A percentile compares a stretch with the other conserved stretches of the same genome.
These are phyloP conservation scores for Jasminum sambac DNA, from an alignment of 257 asterid species.

Conservation along the genomic window DNA sequence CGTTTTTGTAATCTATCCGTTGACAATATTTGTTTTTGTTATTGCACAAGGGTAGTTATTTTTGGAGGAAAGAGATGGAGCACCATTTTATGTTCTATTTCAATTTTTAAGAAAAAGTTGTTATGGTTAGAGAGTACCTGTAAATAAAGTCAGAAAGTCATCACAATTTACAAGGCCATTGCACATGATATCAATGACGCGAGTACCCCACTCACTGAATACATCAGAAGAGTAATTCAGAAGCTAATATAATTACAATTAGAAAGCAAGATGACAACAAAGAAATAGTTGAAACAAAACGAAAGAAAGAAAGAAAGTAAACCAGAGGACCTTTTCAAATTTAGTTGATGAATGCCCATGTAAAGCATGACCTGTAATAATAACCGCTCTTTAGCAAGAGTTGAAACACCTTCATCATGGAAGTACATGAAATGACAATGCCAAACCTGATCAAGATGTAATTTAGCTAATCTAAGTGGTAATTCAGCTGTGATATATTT, in stretches of 20 bases:
- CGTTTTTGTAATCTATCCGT: neutral
- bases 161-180: constrained; percentile 68
- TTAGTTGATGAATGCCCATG: constrained; percentile 85
- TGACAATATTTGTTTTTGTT: neutral
- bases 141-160: constrained; percentile 65
- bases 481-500: constrained; percentile 70
- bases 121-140: constrained; percentile 56
- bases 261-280: constrained; percentile 7
- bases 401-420: constrained; percentile 5
- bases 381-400: constrained; percentile 20
- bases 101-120: neutral
- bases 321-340: constrained; percentile 70
- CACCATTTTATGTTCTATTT: neutral
- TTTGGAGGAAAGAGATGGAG: neutral
- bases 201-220: constrained; percentile 61
- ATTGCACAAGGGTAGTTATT: neutral
- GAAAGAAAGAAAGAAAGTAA: constrained; percentile 40
- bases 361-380: constrained; percentile 61
- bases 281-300: neutral
- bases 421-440: constrained; percentile 13
- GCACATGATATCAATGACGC: constrained; percentile 80
- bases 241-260: constrained; percentile 2
- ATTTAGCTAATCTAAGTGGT: constrained; percentile 63
- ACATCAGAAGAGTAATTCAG: constrained; percentile 32
- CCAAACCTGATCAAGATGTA: constrained; percentile 82